Percentiles rank a stretch among this genome's conserved stretches.
phyloP scores from a whole-genome alignment of 2,329 filamentous ascomycete species.

The Calonectria leucothoes region DNA sequence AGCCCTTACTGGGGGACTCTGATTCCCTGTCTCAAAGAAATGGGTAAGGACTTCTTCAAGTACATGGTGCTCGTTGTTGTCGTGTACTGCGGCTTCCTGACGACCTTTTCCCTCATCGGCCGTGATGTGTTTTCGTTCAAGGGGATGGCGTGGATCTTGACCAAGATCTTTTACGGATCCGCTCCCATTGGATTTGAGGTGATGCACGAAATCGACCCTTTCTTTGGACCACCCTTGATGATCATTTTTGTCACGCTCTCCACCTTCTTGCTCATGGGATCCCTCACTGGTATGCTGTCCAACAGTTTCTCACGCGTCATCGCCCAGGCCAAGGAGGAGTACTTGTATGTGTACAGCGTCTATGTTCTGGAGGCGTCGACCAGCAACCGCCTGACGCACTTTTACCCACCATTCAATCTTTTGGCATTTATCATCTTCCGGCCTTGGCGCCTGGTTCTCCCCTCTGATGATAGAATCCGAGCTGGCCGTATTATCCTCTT shows the following conservation, averaged over 20 bases:
- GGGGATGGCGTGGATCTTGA: constrained; percentile 80
- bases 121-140: constrained; percentile 73
- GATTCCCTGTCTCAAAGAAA: constrained; percentile 91
- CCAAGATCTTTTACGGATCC: constrained; percentile 85
- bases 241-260: constrained; percentile 82
- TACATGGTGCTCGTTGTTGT: constrained; percentile 85
- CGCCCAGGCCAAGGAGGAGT: constrained; percentile 76
- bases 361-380: constrained; percentile 76
- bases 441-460: constrained; percentile 76
- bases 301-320: constrained; percentile 78
- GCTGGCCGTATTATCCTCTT: constrained; percentile 70
- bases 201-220: constrained; percentile 69
- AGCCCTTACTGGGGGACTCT: constrained; percentile 92
- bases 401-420: constrained; percentile 80
- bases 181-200: constrained; percentile 80
- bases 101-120: constrained; percentile 85
- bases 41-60: constrained; percentile 93
- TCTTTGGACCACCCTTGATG: constrained; percentile 72
- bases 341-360: constrained; percentile 79
- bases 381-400: constrained; percentile 75
- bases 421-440: constrained; percentile 78
- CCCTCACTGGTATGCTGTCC: constrained; percentile 80
- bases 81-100: constrained; percentile 88
- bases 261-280: constrained; percentile 83
- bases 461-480: constrained; percentile 72